A percentile compares a stretch with the other conserved stretches of the same genome.
Conservation (phyloP, 2,329 filamentous ascomycete species). For the Aureobasidium vineae region DNA sequence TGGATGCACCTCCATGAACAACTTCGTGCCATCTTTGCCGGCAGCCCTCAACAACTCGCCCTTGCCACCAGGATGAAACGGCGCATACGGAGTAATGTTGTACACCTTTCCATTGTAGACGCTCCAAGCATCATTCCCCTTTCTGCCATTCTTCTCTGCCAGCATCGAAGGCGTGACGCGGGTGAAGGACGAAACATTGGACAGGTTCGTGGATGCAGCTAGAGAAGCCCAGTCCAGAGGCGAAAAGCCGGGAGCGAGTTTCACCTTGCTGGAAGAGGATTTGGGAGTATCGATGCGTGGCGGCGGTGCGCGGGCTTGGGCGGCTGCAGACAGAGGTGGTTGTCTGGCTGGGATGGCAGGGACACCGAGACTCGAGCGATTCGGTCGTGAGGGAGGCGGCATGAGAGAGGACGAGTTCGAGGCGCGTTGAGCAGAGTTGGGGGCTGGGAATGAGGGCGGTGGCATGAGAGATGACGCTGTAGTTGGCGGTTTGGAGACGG, state of each 20-base stretch:
- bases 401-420: slow-evolving; percentile 35
- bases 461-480: slow-evolving; percentile 36
- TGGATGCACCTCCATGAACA: slow-evolving; percentile 64
- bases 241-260: slow-evolving; percentile 85
- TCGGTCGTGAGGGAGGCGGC: slow-evolving; percentile 34
- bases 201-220: slow-evolving; percentile 58
- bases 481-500: neutral
- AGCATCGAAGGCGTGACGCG: slow-evolving; percentile 82
- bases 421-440: slow-evolving; percentile 49
- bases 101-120: slow-evolving; percentile 88
- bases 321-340: slow-evolving; percentile 40
- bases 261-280: slow-evolving; percentile 60
- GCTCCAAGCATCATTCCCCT: slow-evolving; percentile 83
- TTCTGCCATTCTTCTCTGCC: slow-evolving; percentile 73
- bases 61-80: slow-evolving; percentile 86
- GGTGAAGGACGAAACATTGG: slow-evolving; percentile 55
- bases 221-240: slow-evolving; percentile 95
- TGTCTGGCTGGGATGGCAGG: slow-evolving; percentile 48
- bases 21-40: slow-evolving; percentile 66
- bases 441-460: slow-evolving; percentile 46
- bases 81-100: slow-evolving; percentile 84
- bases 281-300: slow-evolving; percentile 43
- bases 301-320: slow-evolving; percentile 31
- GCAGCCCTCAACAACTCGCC: slow-evolving; percentile 74
- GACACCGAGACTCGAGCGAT: slow-evolving; percentile 37